Base-by-base conservation (phyloP, 768 basidiomycete genomes). In the Naganishia onofrii region DNA sequence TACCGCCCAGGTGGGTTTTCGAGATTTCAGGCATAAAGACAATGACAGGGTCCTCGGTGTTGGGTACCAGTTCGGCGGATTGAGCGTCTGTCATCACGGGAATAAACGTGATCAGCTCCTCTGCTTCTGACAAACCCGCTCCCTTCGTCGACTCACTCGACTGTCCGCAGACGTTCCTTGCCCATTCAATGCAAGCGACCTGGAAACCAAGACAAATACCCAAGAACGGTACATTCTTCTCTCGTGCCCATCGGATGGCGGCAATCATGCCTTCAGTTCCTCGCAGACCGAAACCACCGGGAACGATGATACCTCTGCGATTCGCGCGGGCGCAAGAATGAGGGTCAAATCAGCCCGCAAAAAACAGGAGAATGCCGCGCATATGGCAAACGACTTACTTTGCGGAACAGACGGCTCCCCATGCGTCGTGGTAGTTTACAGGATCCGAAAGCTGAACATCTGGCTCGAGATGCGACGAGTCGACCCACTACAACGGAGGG, bases 21-120 rank as follows among this genome's bases (percentile, higher is more conserved):
- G 93, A 96, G 75, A 99, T 91, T 80, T 99, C 96, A 21, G 96
- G 96, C 96, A 99, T 99, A 86, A 94, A 98, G 74, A 98, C 85
- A 81, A 97, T 84, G 68, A 93, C 85, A 1, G 90, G 90, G 73
- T 89, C 83, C n/a, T 83, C 79, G 12, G 79, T 78, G 10, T 75
- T 68, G 3, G 86, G 77, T 48, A 85, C 81, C 74, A 98, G 90
- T 81, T 99, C 95, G 34, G 87, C 82, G 3, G 95, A 98, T 56
- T 88, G 90, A 6, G 95, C 93, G 68, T 87, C 92, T 90, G 77
- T 21, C 15, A n/a, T 13, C 15, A n/a, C 21, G 23, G n/a, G 19
- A 55, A 0, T 12, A 29, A 19, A 44, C 9, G 4, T 23, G 19
- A 28, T 34, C 10, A 51, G 44, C 51, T 26, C 13, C 15, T 52